A percentile compares a stretch with the other conserved stretches of the same genome.
Evolutionary conservation across 2,329 filamentous ascomycete genomes (phyloP).

Genomic region (Venturia pyrina): DNA sequence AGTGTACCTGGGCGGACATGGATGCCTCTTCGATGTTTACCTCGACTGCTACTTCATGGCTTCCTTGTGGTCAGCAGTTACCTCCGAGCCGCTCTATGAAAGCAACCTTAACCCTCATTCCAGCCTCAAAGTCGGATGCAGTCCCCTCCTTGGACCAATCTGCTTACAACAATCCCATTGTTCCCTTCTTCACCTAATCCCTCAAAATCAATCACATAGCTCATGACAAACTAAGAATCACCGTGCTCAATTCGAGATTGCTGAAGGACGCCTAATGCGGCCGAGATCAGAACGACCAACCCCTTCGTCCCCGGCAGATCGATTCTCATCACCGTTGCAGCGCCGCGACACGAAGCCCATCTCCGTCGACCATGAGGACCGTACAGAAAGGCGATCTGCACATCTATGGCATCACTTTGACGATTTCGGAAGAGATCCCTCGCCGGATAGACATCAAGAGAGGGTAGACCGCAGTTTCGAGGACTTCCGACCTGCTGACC

Average conservation of each 20-base stretch:
- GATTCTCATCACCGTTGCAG: neutral
- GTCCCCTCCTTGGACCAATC: neutral
- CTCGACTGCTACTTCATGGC: neutral
- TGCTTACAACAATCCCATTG: neutral
- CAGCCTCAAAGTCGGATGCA: neutral
- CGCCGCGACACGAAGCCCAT: neutral
- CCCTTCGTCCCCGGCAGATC: neutral
- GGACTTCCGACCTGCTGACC: neutral
- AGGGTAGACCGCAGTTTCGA: neutral
- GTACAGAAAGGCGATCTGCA: neutral
- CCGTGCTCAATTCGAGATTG: neutral
- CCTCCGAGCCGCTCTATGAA: neutral
- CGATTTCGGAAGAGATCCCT: no score
- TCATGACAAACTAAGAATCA: neutral
- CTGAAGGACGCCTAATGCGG: neutral
- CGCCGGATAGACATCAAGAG: neutral
- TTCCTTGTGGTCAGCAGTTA: neutral
- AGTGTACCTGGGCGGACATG: neutral
- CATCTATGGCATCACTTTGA: neutral
- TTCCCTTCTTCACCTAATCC: neutral
- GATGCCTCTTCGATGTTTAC: neutral
- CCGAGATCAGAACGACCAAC: neutral
- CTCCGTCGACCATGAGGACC: neutral
- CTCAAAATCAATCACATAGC: neutral
- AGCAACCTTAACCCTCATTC: neutral